Conservation (phyloP, 495 filamentous ascomycete species). For the Tuber magnatum region DNA sequence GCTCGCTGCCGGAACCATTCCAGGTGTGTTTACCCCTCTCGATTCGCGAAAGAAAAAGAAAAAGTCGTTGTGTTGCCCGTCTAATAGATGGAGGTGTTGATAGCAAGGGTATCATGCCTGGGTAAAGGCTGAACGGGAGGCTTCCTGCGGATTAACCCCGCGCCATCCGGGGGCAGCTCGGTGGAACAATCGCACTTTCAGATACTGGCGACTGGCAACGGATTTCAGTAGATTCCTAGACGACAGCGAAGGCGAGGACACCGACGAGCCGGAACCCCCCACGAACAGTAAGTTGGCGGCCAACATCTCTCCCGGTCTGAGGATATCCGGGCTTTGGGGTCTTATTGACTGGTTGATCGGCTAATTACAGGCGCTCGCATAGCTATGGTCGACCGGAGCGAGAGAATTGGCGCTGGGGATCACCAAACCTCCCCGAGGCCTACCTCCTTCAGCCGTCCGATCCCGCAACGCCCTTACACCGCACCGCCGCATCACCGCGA, state of each 20-base stretch:
- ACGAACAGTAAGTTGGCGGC: constrained; percentile 6
- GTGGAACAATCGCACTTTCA: constrained; percentile 34
- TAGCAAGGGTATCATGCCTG: constrained; percentile 31
- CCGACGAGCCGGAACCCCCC: not conserved
- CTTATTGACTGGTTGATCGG: not conserved
- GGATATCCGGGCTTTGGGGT: not conserved
- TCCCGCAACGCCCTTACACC: constrained; percentile 28
- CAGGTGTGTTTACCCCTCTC: constrained; percentile 17
- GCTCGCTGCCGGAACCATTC: constrained; percentile 29
- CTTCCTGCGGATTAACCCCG: constrained; percentile 7
- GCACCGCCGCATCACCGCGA: constrained; percentile 29
- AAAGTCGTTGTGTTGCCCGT: not conserved
- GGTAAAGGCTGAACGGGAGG: constrained; percentile 25
- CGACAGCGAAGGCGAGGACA: constrained; percentile 2
- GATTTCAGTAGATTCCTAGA: constrained; percentile 27
- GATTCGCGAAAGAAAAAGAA: not conserved
- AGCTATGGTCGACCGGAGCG: not conserved
- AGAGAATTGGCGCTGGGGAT: not conserved
- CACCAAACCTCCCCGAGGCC: not conserved
- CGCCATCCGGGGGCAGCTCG: constrained; percentile 23
- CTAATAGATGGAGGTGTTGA: not conserved
- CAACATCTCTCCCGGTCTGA: not conserved
- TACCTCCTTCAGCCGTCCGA: constrained; percentile 8
- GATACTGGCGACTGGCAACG: constrained; percentile 33
- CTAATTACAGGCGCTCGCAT: not conserved